These are phyloP conservation scores for Cymbopogon citratus DNA, from an alignment of 176 grass and related monocot species.

Conservation along the genomic window DNA sequence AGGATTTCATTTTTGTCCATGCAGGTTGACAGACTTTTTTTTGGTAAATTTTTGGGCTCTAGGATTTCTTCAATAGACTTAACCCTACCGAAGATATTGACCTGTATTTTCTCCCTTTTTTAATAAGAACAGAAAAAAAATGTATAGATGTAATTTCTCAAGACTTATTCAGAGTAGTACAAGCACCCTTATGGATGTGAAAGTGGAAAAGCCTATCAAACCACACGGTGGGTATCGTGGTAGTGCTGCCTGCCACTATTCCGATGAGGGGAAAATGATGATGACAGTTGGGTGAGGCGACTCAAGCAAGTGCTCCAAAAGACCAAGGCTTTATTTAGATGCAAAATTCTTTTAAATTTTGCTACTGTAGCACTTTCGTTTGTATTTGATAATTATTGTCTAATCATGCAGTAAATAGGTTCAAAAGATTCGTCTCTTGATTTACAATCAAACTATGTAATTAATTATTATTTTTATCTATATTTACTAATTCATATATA, in stretches of 20 bases:
- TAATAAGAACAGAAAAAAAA: background rate
- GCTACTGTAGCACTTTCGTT: no score
- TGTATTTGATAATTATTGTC: no score
- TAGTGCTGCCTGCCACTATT: slow-evolving; percentile 25
- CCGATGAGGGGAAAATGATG: slow-evolving; percentile 28
- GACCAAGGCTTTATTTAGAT: no score
- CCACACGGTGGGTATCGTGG: slow-evolving; percentile 31
- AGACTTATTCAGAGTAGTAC: background rate
- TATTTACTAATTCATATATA: no score
- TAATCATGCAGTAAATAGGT: no score
- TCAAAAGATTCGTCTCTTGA: no score
- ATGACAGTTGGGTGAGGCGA: slow-evolving; percentile 23
- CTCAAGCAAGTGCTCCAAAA: slow-evolving; percentile 38
- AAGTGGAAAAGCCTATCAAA: background rate
- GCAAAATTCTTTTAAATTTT: no score
- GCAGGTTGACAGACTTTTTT: no score
- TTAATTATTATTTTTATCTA: no score
- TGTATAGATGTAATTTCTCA: background rate
- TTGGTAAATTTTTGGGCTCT: no score
- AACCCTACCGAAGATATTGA: background rate
- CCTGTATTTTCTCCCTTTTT: background rate
- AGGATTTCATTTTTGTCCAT: no score
- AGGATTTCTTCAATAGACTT: background rate
- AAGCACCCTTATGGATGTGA: background rate
- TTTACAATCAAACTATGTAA: no score